Conservation (phyloP, 2,329 filamentous ascomycete species). For the Annulohypoxylon truncatum region DNA sequence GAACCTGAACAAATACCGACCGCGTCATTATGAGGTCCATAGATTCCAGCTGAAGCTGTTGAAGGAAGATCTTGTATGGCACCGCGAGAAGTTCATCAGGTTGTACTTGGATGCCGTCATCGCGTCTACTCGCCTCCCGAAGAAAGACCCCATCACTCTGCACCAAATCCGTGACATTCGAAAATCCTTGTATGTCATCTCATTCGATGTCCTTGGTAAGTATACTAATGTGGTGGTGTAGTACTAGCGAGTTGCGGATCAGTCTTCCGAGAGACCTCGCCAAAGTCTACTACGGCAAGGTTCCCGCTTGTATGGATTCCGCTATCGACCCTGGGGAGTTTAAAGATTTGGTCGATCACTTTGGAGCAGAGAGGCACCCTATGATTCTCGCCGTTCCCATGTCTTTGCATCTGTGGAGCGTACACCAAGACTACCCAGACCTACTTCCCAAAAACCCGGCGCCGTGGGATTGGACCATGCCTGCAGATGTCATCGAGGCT, state of each 20-base stretch:
- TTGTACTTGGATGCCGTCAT: slow-evolving; percentile 33
- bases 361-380: slow-evolving; percentile 36
- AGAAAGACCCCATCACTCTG: slow-evolving; percentile 25
- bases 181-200: slow-evolving; percentile 22
- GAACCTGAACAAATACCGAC: slow-evolving; percentile 33
- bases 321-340: slow-evolving; percentile 30
- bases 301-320: slow-evolving; percentile 33
- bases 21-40: slow-evolving; percentile 23
- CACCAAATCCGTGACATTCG: slow-evolving; percentile 15
- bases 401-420: slow-evolving; percentile 34
- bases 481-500: slow-evolving; percentile 37
- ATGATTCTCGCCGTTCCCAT: slow-evolving; percentile 40
- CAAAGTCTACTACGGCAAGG: slow-evolving; percentile 34
- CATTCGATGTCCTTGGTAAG: not conserved
- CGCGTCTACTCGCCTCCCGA: slow-evolving; percentile 29
- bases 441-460: slow-evolving; percentile 38
- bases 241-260: slow-evolving; percentile 29
- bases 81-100: slow-evolving; percentile 37
- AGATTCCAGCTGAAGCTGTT: slow-evolving; percentile 24
- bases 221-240: slow-evolving; percentile 12
- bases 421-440: slow-evolving; percentile 37
- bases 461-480: slow-evolving; percentile 38
- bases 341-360: slow-evolving; percentile 29
- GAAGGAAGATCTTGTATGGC: slow-evolving; percentile 31
- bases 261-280: slow-evolving; percentile 32